Conservation (phyloP, 371 early-diverging fungal genomes). For the Mortierella sp. region DNA sequence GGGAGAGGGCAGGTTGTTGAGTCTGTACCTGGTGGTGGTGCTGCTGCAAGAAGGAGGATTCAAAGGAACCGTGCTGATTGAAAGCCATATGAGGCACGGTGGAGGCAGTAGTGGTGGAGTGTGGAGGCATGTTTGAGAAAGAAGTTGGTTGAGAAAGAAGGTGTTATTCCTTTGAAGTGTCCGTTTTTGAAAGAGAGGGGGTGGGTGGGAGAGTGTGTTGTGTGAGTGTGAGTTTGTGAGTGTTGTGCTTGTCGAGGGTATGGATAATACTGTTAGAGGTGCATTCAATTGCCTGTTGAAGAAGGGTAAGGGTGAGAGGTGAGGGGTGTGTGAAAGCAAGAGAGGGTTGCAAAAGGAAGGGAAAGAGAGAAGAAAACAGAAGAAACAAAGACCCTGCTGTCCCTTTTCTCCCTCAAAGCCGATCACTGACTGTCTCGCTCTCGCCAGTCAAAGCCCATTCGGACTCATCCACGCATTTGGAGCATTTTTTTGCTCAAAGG, state of each 20-base stretch:
- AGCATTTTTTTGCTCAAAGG: background rate
- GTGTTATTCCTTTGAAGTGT: background rate
- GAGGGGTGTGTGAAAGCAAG: too few relatives aligned
- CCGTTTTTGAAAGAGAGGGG: background rate
- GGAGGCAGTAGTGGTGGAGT: constrained; percentile 19
- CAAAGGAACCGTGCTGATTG: constrained; percentile 14
- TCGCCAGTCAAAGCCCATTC: background rate
- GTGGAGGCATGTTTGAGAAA: constrained; percentile 46
- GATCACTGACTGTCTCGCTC: background rate
- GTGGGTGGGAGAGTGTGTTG: background rate
- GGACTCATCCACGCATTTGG: constrained; percentile 7
- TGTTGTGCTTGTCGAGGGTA: background rate
- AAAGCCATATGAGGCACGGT: constrained; percentile 15
- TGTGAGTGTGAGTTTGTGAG: background rate
- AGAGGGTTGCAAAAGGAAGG: too few relatives aligned
- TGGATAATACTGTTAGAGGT: background rate
- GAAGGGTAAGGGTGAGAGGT: background rate
- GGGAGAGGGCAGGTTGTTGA: background rate
- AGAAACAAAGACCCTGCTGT: background rate
- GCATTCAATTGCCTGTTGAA: constrained; percentile 5
- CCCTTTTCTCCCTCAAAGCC: background rate
- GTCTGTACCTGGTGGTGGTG: constrained; percentile 35
- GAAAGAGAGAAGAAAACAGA: background rate
- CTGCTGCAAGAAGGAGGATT: constrained; percentile 22
- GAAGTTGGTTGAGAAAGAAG: background rate